Base-by-base conservation (phyloP, 2,329 filamentous ascomycete species). In the Verticillium nonalfalfae region DNA sequence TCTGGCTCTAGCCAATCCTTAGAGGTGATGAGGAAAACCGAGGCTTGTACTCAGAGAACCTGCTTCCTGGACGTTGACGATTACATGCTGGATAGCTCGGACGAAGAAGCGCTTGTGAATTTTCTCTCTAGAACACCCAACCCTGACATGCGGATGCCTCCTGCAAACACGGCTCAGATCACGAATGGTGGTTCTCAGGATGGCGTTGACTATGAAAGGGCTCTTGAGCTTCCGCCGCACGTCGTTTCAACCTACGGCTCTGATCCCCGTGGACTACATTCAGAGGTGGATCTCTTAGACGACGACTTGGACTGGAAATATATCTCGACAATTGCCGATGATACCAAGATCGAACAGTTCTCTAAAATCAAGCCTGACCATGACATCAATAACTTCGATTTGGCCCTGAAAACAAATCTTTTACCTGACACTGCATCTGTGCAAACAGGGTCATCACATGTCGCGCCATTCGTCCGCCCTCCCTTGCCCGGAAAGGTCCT, bases 401-500 rank as follows among this genome's bases (percentile, higher is more conserved):
- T 10, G 4, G 26, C 59, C 34, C 62, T 54, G 3, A 55, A 66
- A 18, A 63, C 60, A n/a, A 21, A 21, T 7, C 18, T 67, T 68
- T 58, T 65, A 63, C 60, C 69, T 65, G 31, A 11, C 1, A 4
- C 3, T 18, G 34, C 33, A 9, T 2, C 55, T 36, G 18, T 13
- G 6, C 7, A 5, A 34, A 15, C 34, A 21, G 34, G 26, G 2
- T 15, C 11, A 2, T 58, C 40, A n/a, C 1, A 2, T 15, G 64
- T 70, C 2, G 73, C 72, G 36, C 79, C 80, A 0, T 84, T 86
- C 61, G 75, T 77, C 7, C 78, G 85, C 31, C 73, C 78, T 0
- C 69, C 77, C 0, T 87, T 87, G 64, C 85, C 83, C 7, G 54
- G 63, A 4, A 72, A 74, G 18, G 72, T 83, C 18, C 74, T 73